Evolutionary conservation across 2,329 filamentous ascomycete species (phyloP).

Genomic region (Aspergillus udagawae): DNA sequence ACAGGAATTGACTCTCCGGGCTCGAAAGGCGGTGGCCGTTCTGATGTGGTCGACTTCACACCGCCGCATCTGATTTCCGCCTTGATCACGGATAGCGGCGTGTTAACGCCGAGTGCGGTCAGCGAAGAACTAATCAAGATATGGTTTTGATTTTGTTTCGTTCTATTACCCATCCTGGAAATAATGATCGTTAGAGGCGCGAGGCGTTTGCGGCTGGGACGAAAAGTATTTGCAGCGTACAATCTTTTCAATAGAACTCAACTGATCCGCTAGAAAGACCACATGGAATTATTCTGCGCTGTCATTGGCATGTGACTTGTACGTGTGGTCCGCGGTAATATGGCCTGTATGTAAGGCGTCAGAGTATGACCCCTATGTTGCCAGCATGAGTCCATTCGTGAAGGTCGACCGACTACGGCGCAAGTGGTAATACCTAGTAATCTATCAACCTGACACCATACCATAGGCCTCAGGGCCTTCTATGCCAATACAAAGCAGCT

Average conservation of each 20-base stretch:
- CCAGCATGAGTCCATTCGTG: too few relatives aligned
- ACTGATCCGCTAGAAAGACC: neutral
- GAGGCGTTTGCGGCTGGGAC: constrained; percentile 9
- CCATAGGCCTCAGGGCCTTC: too few relatives aligned
- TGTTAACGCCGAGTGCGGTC: constrained; percentile 60
- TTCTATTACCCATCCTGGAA: constrained; percentile 6
- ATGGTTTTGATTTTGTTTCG: constrained; percentile 35
- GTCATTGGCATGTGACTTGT: neutral
- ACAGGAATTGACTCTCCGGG: constrained; percentile 2
- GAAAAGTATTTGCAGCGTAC: neutral
- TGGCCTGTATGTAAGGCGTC: neutral
- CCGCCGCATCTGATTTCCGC: constrained; percentile 61
- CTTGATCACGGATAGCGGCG: constrained; percentile 62
- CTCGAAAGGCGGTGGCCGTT: constrained; percentile 22
- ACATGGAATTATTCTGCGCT: neutral
- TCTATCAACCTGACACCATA: too few relatives aligned
- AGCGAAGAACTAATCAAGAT: constrained; percentile 66
- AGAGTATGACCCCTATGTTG: neutral
- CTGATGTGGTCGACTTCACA: constrained; percentile 46
- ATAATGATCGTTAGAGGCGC: constrained; percentile 13
- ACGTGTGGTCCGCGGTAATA: neutral
- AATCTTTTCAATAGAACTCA: constrained; percentile 2
- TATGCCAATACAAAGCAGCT: too few relatives aligned
- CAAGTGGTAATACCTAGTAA: too few relatives aligned
- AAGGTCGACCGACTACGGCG: too few relatives aligned